Conservation (phyloP, 371 early-diverging fungal species). For the Apophysomyces trapeziformis region DNA sequence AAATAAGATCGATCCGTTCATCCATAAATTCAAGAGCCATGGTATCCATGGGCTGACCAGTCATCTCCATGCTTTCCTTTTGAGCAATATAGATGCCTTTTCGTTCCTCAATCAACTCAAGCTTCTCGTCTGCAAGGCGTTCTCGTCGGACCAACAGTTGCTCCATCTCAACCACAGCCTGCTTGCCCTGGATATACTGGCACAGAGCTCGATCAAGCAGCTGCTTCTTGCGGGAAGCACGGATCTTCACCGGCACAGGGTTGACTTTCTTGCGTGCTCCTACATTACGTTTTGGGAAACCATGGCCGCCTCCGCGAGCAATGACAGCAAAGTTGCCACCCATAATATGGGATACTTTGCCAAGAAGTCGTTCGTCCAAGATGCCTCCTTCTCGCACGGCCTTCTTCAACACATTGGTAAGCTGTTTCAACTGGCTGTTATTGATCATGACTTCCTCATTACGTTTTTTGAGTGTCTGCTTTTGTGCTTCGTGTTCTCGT, state of each 20-base stretch:
- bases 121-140: slow-evolving; percentile 69
- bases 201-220: slow-evolving; percentile 65
- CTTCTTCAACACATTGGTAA: slow-evolving; percentile 56
- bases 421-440: slow-evolving; percentile 57
- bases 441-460: slow-evolving; percentile 61
- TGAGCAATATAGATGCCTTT: slow-evolving; percentile 69
- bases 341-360: slow-evolving; percentile 47
- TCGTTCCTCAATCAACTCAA: slow-evolving; percentile 73
- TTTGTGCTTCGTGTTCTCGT: slow-evolving; percentile 70
- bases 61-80: slow-evolving; percentile 56
- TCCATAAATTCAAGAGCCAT: slow-evolving; percentile 73
- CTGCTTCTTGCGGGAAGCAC: slow-evolving; percentile 59
- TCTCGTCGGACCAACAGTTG: slow-evolving; percentile 60
- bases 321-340: slow-evolving; percentile 49
- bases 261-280: slow-evolving; percentile 26
- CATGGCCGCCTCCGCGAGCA: slow-evolving; percentile 32
- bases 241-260: slow-evolving; percentile 45
- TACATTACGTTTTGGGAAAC: slow-evolving; percentile 10
- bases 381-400: slow-evolving; percentile 54
- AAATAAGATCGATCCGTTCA: slow-evolving; percentile 83
- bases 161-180: slow-evolving; percentile 55
- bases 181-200: slow-evolving; percentile 56
- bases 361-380: slow-evolving; percentile 45
- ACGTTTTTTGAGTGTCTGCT: slow-evolving; percentile 58
- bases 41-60: slow-evolving; percentile 54